Percentiles rank a stretch among this genome's conserved stretches.
These are phyloP conservation scores for Trichomonascaceae sp. DNA, from an alignment of 1,139 yeast genomes.

Conservation along the genomic window DNA sequence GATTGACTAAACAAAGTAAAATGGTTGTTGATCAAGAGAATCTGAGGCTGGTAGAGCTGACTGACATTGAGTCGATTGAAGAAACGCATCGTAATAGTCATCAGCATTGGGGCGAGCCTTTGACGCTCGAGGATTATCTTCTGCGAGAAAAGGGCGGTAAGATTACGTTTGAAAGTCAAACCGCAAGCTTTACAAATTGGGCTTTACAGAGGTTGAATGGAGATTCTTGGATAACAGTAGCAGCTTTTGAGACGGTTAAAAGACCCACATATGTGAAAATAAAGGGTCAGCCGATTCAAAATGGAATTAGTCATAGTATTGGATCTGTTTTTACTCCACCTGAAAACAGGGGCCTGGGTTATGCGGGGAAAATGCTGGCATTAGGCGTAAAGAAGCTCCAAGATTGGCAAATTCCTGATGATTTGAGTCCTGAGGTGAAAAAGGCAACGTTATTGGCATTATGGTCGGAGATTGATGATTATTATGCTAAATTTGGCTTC, in stretches of 20 bases:
- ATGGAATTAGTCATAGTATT: constrained; percentile 46
- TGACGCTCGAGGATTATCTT: constrained; percentile 27
- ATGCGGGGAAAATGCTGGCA: constrained; percentile 52
- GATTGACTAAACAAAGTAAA: too few relatives aligned
- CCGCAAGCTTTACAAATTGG: constrained; percentile 25
- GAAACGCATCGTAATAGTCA: constrained; percentile 47
- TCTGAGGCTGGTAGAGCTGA: constrained; percentile 16
- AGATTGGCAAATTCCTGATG: constrained; percentile 30
- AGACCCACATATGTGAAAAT: constrained; percentile 37
- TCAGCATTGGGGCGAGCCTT: constrained; percentile 43
- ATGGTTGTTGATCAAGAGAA: constrained; percentile 1
- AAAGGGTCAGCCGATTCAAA: constrained; percentile 22
- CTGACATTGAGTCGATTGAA: constrained; percentile 41
- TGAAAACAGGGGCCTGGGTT: constrained; percentile 56
- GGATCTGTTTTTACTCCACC: constrained; percentile 63
- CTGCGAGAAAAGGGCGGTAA: constrained; percentile 25
- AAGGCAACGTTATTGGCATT: constrained; percentile 44
- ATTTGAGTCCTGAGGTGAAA: constrained; percentile 26
- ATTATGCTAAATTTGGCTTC: constrained; percentile 56
- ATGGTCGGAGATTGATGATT: constrained; percentile 71
- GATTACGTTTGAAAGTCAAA: constrained; percentile 16
- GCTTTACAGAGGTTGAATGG: constrained; percentile 20
- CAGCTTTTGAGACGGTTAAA: constrained; percentile 43
- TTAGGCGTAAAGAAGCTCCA: constrained; percentile 37
- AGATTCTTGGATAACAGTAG: constrained; percentile 31